Conservation (phyloP, 768 basidiomycete species). For the Serpula lacrymans region DNA sequence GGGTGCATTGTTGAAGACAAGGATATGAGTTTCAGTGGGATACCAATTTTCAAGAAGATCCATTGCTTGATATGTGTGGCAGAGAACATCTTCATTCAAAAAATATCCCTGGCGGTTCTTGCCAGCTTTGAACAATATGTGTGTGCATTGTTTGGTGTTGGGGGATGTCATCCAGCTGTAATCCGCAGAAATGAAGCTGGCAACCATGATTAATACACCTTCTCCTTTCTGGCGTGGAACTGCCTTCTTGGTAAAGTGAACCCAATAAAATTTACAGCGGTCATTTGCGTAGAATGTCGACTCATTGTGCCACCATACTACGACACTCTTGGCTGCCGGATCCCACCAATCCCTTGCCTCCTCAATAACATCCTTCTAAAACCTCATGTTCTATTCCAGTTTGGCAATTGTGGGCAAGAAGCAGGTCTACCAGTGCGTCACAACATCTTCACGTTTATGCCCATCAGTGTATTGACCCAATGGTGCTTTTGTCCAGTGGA, state of each 20-base stretch:
- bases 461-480: constrained; percentile 29
- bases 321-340: no score
- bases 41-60: constrained; percentile 22
- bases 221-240: constrained; percentile 7
- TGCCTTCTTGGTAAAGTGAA: constrained; percentile 11
- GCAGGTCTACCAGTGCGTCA: constrained; percentile 21
- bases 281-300: constrained; percentile 37
- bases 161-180: constrained; percentile 24
- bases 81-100: constrained; percentile 16
- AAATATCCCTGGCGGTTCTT: constrained; percentile 23
- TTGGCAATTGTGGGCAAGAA: no score
- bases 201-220: constrained; percentile 29
- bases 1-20: constrained; percentile 24
- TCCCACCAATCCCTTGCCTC: no score
- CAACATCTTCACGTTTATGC: constrained; percentile 29
- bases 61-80: constrained; percentile 22
- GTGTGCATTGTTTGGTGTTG: constrained; percentile 14
- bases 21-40: constrained; percentile 25
- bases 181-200: constrained; percentile 33
- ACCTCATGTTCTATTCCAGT: no score
- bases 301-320: constrained; percentile 29
- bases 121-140: constrained; percentile 20
- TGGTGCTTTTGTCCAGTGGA: constrained; percentile 14
- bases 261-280: constrained; percentile 13
- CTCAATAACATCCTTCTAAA: no score